These are phyloP conservation scores for Globisporangium cederbergense DNA, from an alignment of 352 stramenopile genomes.

Conservation along the genomic window DNA sequence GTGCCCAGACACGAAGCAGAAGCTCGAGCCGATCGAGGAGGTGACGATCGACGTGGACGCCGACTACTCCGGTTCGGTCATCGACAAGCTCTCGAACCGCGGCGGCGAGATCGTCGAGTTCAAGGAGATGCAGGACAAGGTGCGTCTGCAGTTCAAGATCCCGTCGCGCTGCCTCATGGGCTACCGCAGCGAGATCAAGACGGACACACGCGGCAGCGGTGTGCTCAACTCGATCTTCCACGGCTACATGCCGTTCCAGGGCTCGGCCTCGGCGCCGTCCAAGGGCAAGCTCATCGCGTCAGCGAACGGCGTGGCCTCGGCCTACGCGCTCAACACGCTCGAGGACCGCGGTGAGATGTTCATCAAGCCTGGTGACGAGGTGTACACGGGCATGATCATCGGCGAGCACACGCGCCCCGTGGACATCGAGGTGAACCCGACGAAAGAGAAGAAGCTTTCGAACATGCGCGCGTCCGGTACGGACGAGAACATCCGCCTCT, in stretches of 20 bases:
- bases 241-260: constrained; percentile 90
- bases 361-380: constrained; percentile 91
- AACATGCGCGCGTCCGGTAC: constrained; percentile 96
- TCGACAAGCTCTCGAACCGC: constrained; percentile 94
- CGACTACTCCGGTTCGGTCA: constrained; percentile 95
- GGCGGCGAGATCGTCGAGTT: constrained; percentile 93
- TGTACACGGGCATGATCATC: constrained; percentile 98
- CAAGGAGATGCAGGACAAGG: constrained; percentile 90
- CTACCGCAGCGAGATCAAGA: constrained; percentile 95
- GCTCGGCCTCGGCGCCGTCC: constrained; percentile 60
- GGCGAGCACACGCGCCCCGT: constrained; percentile 94
- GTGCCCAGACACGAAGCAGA: constrained; percentile 82
- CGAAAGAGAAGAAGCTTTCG: constrained; percentile 95
- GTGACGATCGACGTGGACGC: constrained; percentile 96
- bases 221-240: constrained; percentile 97
- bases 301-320: constrained; percentile 59
- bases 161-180: constrained; percentile 95
- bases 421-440: constrained; percentile 98
- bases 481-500: constrained; percentile 95
- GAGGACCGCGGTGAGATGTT: constrained; percentile 96
- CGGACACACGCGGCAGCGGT: constrained; percentile 92
- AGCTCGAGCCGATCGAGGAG: constrained; percentile 88
- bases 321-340: constrained; percentile 92
- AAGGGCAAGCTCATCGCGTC: constrained; percentile 87
- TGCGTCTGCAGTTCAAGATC: constrained; percentile 95